Percentiles rank a stretch among this genome's conserved stretches.
Evolutionary conservation across 768 basidiomycete species (phyloP).

Genomic region (Dendrothele bispora): DNA sequence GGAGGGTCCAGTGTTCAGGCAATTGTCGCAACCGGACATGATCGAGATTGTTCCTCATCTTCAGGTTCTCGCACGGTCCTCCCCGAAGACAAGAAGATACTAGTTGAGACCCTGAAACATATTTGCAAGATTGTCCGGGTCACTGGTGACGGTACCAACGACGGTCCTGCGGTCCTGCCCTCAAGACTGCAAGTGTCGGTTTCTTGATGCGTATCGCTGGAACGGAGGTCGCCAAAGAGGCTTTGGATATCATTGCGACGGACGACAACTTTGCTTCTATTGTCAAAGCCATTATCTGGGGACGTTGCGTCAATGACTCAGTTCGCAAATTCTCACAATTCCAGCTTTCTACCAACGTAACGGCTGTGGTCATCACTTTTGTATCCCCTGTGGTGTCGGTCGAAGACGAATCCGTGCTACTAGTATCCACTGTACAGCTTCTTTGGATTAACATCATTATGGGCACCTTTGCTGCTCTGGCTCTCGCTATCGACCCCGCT

Average conservation of each 20-base stretch:
- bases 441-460: constrained; percentile 99
- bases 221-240: constrained; percentile 99
- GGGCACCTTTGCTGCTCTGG: constrained; percentile 97
- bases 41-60: constrained; percentile 85
- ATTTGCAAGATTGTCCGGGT: constrained; percentile 92
- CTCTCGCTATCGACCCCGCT: constrained; percentile 95
- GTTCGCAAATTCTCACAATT: constrained; percentile 98
- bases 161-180: constrained; percentile 93
- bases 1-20: constrained; percentile 94
- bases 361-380: constrained; percentile 92
- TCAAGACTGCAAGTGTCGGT: constrained; percentile 93
- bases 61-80: constrained; percentile 95
- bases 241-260: constrained; percentile 98
- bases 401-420: constrained; percentile 78
- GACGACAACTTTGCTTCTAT: constrained; percentile 96
- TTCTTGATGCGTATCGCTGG: constrained; percentile 97
- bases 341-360: constrained; percentile 91
- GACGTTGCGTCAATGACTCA: constrained; percentile 95
- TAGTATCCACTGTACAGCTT: constrained; percentile 90
- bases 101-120: constrained; percentile 84
- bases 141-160: constrained; percentile 97
- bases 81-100: constrained; percentile 92
- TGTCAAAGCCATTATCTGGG: constrained; percentile 98
- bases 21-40: constrained; percentile 69
- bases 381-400: constrained; percentile 84